Base-by-base conservation (phyloP, 2,329 filamentous ascomycete species). In the Didymella keratinophila region DNA sequence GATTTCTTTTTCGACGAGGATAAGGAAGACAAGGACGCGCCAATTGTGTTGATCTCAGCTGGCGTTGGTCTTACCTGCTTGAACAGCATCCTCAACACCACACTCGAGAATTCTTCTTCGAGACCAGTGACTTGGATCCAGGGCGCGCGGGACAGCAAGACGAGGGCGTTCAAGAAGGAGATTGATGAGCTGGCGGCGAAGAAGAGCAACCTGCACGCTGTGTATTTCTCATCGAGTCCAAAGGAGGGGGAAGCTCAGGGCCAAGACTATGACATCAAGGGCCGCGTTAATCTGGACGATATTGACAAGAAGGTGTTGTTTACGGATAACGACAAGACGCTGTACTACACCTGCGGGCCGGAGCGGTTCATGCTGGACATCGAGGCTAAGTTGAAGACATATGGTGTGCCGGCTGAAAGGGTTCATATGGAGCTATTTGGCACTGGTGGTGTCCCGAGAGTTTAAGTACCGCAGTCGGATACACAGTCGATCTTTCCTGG, bases 261-360 rank as follows among this genome's bases (percentile, higher is more conserved):
- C 3, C 72, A 80, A 4, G 81, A 89, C 64, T 91, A 88, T 72
- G 77, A 89, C 56, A 80, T 86, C 65, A 76, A 78, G 9, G 86
- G 88, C 3, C 81, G 85, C 8, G 76, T 91, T 16, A 81, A 87
- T 56, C 72, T 93, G n/a, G 75, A 78, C 30, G 81, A 80, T 53
- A 71, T 91, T 36, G 81, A 85, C 62, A 72, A 76, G 23, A 78
- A 84, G 0, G 79, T 85, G 44, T 77, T 93, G n/a, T 85, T 82
- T 64, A 71, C 88, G 1, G 77, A 80, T 20, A 79, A 89, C 65
- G 48, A 75, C 0, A 76, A 76, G 42, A 81, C 90, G 0, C 80
- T 87, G 68, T 93, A 92, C 74, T 93, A 85, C 66, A 78, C 91
- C 52, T 93, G 91, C 69, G 91, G 90, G 0, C 90, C 90, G 0